A percentile compares a stretch with the other conserved stretches of the same genome.
Conservation (phyloP, 2,329 filamentous ascomycete species). For the Ophiostoma populinum region DNA sequence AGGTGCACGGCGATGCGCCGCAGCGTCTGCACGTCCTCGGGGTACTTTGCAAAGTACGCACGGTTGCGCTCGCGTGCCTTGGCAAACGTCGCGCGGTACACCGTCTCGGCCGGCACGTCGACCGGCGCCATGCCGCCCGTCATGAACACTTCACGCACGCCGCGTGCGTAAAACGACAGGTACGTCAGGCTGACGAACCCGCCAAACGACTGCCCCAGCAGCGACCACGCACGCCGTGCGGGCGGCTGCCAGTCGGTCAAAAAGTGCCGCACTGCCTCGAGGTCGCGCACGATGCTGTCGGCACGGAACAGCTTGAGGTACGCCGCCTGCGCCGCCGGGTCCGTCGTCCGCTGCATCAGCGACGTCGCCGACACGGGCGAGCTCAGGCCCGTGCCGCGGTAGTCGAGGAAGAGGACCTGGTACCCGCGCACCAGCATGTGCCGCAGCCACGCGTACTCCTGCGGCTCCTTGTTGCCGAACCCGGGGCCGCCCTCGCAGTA, state of each 20-base stretch:
- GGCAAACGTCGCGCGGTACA: slow-evolving; percentile 56
- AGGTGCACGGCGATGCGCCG: slow-evolving; percentile 50
- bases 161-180: slow-evolving; percentile 61
- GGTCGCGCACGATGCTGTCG: slow-evolving; percentile 78
- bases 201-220: slow-evolving; percentile 84
- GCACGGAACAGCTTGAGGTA: slow-evolving; percentile 78
- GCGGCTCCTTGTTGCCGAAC: slow-evolving; percentile 56
- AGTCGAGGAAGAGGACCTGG: slow-evolving; percentile 74
- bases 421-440: slow-evolving; percentile 64
- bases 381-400: slow-evolving; percentile 75
- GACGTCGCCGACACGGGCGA: slow-evolving; percentile 61
- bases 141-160: slow-evolving; percentile 66
- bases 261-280: slow-evolving; percentile 64
- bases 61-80: slow-evolving; percentile 56
- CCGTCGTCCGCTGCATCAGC: slow-evolving; percentile 43
- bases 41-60: slow-evolving; percentile 71
- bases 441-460: slow-evolving; percentile 54
- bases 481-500: slow-evolving; percentile 82
- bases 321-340: slow-evolving; percentile 50
- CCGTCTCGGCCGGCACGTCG: slow-evolving; percentile 50
- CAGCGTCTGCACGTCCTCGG: slow-evolving; percentile 56
- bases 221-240: slow-evolving; percentile 54
- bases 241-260: slow-evolving; percentile 45
- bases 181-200: slow-evolving; percentile 78
- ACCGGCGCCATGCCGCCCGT: slow-evolving; percentile 73